These are phyloP conservation scores for Chlorella sorokiniana DNA, from an alignment of 139 green algal genomes.

Conservation along the genomic window DNA sequence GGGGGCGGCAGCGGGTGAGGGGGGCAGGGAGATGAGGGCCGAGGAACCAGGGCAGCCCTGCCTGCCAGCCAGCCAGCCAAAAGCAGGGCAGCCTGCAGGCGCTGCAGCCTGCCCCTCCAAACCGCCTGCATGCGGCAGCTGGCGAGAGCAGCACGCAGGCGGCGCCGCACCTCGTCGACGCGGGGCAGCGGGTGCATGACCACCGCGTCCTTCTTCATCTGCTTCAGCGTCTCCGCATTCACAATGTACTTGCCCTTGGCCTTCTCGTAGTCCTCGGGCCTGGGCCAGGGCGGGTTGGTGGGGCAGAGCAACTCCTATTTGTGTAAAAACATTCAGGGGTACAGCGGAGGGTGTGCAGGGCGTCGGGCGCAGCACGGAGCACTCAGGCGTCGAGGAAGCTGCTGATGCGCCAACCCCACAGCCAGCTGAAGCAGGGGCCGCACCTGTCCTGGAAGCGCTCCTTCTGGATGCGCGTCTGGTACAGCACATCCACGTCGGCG, in stretches of 20 bases:
- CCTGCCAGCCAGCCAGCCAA: no score
- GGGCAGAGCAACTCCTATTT: not conserved
- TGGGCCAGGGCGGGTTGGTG: not conserved
- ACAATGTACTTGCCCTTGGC: constrained; percentile 95
- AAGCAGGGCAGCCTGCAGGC: not conserved
- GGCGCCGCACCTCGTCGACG: constrained; percentile 86
- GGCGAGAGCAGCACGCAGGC: not conserved
- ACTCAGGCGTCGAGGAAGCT: no score
- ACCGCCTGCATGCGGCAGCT: not conserved
- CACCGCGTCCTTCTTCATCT: constrained; percentile 77
- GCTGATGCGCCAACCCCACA: no score
- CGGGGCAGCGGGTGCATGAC: constrained; percentile 98
- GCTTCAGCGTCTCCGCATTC: constrained; percentile 81
- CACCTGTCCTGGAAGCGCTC: constrained; percentile 87
- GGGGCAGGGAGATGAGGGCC: not conserved
- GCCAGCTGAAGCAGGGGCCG: no score
- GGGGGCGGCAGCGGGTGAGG: not conserved
- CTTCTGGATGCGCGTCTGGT: constrained; percentile 98
- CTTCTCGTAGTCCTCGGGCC: constrained; percentile 78
- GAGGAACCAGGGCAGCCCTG: no score
- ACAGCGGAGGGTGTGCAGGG: no score
- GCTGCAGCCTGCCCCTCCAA: not conserved
- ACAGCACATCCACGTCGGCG: constrained; percentile 92
- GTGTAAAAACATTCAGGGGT: no score
- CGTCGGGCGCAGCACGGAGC: no score